These are phyloP conservation scores for Suillus alpinus DNA, from an alignment of 768 basidiomycete species.

Conservation along the genomic window DNA sequence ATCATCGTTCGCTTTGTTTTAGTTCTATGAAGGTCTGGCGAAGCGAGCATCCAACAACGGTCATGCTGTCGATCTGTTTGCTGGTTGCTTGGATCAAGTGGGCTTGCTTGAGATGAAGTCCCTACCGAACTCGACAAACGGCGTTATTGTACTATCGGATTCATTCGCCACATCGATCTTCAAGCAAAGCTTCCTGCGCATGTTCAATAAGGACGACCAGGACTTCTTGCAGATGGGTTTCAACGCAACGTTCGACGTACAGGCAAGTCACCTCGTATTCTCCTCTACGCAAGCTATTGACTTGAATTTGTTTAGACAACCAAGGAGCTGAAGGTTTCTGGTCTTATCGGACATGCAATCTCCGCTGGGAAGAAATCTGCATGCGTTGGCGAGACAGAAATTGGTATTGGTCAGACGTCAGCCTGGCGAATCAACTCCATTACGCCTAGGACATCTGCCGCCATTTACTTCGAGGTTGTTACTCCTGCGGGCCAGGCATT, in stretches of 20 bases:
- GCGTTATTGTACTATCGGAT: slow-evolving; percentile 93
- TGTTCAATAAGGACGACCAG: slow-evolving; percentile 91
- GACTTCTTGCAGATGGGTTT: slow-evolving; percentile 96
- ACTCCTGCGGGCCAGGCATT: slow-evolving; percentile 94
- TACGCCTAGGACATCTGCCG: too few species aligned
- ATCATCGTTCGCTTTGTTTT: slow-evolving; percentile 4
- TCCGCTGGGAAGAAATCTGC: slow-evolving; percentile 95
- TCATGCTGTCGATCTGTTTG: slow-evolving; percentile 92
- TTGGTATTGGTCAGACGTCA: slow-evolving; percentile 97
- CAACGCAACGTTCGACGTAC: slow-evolving; percentile 98
- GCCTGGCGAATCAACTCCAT: slow-evolving; percentile 97
- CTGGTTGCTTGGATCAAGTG: slow-evolving; percentile 97
- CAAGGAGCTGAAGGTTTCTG: slow-evolving; percentile 97
- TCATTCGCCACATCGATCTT: slow-evolving; percentile 98
- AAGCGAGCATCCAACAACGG: slow-evolving; percentile 93
- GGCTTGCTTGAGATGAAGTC: slow-evolving; percentile 98
- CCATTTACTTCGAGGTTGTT: slow-evolving; percentile 97
- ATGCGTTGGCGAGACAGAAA: slow-evolving; percentile 98
- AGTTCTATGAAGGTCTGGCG: slow-evolving; percentile 96
- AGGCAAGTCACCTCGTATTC: slow-evolving; percentile 45
- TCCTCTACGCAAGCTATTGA: neutral
- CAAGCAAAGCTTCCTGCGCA: slow-evolving; percentile 94
- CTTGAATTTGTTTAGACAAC: slow-evolving; percentile 63
- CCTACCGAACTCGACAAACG: slow-evolving; percentile 92
- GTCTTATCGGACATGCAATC: slow-evolving; percentile 95